Evolutionary conservation across 2,329 filamentous ascomycete species (phyloP).

Genomic region (Xylogone sp.): DNA sequence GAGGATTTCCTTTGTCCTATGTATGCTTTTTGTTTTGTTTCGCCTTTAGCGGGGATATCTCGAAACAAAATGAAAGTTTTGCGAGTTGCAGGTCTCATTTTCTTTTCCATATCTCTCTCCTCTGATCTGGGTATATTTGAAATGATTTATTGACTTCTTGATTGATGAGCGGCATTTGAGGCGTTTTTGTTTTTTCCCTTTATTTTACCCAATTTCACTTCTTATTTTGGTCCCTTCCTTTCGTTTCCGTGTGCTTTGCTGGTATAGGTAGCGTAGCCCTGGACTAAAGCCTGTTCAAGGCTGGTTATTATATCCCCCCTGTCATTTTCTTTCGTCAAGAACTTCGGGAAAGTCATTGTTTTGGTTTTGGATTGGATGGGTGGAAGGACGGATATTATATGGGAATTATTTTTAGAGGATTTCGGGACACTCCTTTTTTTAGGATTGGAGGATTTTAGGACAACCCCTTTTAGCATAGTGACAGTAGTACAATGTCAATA

Average conservation of each 20-base stretch:
- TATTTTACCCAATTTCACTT: too few relatives aligned
- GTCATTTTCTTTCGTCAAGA: slow-evolving; percentile 6
- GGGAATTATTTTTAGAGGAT: neutral
- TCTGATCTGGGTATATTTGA: neutral
- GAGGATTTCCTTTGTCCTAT: neutral
- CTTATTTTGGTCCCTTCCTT: slow-evolving; percentile 10
- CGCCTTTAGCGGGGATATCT: neutral
- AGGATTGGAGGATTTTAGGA: neutral
- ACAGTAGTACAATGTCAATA: neutral
- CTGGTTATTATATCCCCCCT: slow-evolving; percentile 5
- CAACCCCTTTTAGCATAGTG: neutral
- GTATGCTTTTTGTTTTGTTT: neutral
- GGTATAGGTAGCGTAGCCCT: slow-evolving; percentile 24
- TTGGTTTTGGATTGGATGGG: neutral
- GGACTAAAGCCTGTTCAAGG: slow-evolving; percentile 12
- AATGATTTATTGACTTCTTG: neutral
- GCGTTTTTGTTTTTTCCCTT: slow-evolving; percentile 11
- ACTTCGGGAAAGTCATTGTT: neutral
- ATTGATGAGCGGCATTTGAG: slow-evolving; percentile 10
- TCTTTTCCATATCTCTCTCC: neutral
- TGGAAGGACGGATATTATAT: neutral
- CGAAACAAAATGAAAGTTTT: neutral
- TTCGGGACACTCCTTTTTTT: neutral
- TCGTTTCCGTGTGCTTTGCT: slow-evolving; percentile 7
- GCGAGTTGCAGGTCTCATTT: neutral